These are phyloP conservation scores for Chaetomidium leptoderma DNA, from an alignment of 495 filamentous ascomycete genomes.

Conservation along the genomic window DNA sequence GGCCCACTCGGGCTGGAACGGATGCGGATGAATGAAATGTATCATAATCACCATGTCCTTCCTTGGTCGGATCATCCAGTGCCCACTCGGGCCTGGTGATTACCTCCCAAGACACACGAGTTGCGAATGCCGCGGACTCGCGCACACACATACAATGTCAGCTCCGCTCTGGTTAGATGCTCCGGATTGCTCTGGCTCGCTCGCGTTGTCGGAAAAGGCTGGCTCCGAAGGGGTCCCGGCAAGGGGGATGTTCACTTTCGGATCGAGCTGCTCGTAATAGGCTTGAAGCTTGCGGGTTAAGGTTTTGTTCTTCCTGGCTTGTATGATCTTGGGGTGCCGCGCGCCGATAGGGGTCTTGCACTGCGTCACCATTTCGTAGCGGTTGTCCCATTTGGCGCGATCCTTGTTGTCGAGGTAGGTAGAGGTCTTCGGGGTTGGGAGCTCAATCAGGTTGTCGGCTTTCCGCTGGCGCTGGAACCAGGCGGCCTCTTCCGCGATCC, in stretches of 20 bases:
- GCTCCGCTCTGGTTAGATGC: too few relatives aligned
- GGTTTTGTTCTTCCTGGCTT: conserved; percentile 12
- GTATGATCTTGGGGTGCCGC: conserved; percentile 25
- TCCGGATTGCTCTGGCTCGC: background rate
- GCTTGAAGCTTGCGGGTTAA: conserved; percentile 1
- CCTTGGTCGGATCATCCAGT: background rate
- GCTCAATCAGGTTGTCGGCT: conserved; percentile 17
- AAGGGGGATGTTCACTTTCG: conserved; percentile 19
- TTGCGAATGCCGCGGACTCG: background rate
- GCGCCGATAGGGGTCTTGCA: background rate
- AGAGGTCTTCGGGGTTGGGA: conserved; percentile 18
- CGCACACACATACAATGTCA: background rate
- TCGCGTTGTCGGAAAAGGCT: background rate
- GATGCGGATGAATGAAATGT: too few relatives aligned
- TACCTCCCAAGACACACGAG: background rate
- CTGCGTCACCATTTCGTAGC: conserved; percentile 7
- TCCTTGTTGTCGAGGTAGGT: conserved; percentile 16
- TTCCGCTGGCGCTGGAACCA: conserved; percentile 6
- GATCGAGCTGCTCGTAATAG: conserved; percentile 26
- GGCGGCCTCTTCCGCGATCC: conserved; percentile 1
- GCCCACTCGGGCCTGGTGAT: background rate
- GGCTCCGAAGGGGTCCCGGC: conserved; percentile 27
- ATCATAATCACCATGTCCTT: too few relatives aligned
- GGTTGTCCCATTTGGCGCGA: conserved; percentile 7
- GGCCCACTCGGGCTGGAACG: background rate